Evolutionary conservation across 2,329 filamentous ascomycete genomes (phyloP).

Genomic region (Sclerotinia trifoliorum): DNA sequence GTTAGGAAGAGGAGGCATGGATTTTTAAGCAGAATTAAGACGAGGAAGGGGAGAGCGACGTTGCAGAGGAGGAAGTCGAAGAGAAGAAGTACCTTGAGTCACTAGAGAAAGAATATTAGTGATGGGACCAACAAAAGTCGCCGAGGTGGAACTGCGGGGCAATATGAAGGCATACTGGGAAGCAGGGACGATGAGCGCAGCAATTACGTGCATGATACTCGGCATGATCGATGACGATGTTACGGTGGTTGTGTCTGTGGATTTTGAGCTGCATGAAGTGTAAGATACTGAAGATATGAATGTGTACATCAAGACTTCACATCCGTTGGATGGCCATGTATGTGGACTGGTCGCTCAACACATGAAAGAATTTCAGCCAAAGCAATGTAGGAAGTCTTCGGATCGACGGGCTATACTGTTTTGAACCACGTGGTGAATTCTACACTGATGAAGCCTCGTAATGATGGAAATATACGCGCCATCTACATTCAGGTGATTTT

Average conservation of each 20-base stretch:
- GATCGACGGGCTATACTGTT: not conserved
- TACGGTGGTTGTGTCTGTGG: not conserved
- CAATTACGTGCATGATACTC: not conserved
- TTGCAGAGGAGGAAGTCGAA: slow-evolving; percentile 39
- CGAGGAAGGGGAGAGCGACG: slow-evolving; percentile 38
- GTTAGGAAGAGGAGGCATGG: slow-evolving; percentile 42
- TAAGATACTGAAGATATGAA: slow-evolving; percentile 15
- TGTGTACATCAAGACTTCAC: not conserved
- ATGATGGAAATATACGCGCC: too few relatives aligned
- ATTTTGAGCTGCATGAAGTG: not conserved
- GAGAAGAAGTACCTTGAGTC: slow-evolving; percentile 40
- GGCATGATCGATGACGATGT: not conserved
- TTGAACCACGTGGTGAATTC: not conserved
- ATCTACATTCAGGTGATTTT: not conserved
- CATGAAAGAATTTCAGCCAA: not conserved
- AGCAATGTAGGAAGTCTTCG: not conserved
- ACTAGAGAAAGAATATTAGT: slow-evolving; percentile 29
- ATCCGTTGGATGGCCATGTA: not conserved
- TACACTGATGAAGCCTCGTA: not conserved
- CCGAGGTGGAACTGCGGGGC: not conserved
- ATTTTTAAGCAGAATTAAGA: slow-evolving; percentile 39
- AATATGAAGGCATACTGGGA: not conserved
- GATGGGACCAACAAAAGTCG: not conserved
- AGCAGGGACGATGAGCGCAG: slow-evolving; percentile 1
- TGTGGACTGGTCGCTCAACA: not conserved